These are phyloP conservation scores for Scutellaria barbata DNA, from an alignment of 257 asterid genomes.

Conservation along the genomic window DNA sequence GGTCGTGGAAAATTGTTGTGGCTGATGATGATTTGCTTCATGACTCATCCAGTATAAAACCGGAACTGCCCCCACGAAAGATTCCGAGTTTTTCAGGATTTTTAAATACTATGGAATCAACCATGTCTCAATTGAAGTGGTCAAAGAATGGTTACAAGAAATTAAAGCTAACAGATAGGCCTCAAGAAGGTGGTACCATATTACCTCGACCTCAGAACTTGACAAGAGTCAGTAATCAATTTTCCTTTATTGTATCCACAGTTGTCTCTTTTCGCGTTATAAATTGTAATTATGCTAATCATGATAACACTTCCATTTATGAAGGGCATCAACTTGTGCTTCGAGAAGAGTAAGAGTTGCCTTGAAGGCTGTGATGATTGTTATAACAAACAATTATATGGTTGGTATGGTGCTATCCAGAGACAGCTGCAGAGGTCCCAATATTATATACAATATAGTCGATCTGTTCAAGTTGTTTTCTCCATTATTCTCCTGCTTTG, in stretches of 20 bases:
- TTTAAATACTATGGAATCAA: slow-evolving; percentile 71
- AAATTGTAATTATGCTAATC: slow-evolving; percentile 19
- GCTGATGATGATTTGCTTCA: slow-evolving; percentile 48
- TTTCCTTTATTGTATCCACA: slow-evolving; percentile 20
- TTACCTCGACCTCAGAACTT: slow-evolving; percentile 63
- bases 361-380: slow-evolving; percentile 63
- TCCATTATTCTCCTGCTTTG: slow-evolving; percentile 60
- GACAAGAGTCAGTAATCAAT: slow-evolving; percentile 55
- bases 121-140: slow-evolving; percentile 71
- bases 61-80: slow-evolving; percentile 63
- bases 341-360: slow-evolving; percentile 72
- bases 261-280: neutral
- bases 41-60: slow-evolving; percentile 46
- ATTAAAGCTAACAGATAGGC: slow-evolving; percentile 56
- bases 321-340: slow-evolving; percentile 62
- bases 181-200: slow-evolving; percentile 50
- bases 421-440: slow-evolving; percentile 94
- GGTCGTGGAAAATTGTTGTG: slow-evolving; percentile 72
- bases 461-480: slow-evolving; percentile 66
- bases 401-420: slow-evolving; percentile 80
- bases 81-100: slow-evolving; percentile 81
- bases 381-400: slow-evolving; percentile 69
- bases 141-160: slow-evolving; percentile 80
- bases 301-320: slow-evolving; percentile 26
- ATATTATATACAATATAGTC: slow-evolving; percentile 77